Evolutionary conservation across 169 alveolate species (phyloP).

Genomic region (Cryptosporidium viatorum): DNA sequence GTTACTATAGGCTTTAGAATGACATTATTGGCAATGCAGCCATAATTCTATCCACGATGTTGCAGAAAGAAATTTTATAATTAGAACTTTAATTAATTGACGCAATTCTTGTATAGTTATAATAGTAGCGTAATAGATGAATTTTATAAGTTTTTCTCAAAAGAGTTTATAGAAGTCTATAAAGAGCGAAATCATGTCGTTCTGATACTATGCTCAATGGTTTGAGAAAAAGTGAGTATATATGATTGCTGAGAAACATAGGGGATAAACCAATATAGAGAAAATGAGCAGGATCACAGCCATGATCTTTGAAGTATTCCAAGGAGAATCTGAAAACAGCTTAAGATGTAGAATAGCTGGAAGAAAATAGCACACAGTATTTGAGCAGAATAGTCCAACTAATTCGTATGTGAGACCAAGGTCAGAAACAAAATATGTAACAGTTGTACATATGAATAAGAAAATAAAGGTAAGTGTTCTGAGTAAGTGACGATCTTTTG

Average conservation of each 20-base stretch:
- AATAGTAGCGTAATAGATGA: constrained; percentile 10
- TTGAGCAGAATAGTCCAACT: constrained; percentile 68
- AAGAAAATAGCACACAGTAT: constrained; percentile 68
- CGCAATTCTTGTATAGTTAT: constrained; percentile 4
- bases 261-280: constrained; percentile 60
- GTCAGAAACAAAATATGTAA: constrained; percentile 46
- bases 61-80: not conserved
- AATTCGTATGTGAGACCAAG: constrained; percentile 72
- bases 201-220: not conserved
- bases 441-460: constrained; percentile 55
- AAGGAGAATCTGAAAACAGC: constrained; percentile 36
- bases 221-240: constrained; percentile 55
- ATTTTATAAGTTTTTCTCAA: not conserved
- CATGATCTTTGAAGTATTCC: constrained; percentile 25
- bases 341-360: constrained; percentile 61
- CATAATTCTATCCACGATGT: not conserved
- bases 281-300: constrained; percentile 46
- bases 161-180: not conserved
- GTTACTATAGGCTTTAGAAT: not conserved
- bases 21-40: not conserved
- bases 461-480: constrained; percentile 51
- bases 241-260: constrained; percentile 63
- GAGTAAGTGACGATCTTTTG: constrained; percentile 49
- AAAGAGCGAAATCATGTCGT: not conserved
- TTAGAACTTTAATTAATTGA: not conserved